These are phyloP conservation scores for Boletus pseudopeckii DNA, from an alignment of 768 basidiomycete species.

Conservation along the genomic window DNA sequence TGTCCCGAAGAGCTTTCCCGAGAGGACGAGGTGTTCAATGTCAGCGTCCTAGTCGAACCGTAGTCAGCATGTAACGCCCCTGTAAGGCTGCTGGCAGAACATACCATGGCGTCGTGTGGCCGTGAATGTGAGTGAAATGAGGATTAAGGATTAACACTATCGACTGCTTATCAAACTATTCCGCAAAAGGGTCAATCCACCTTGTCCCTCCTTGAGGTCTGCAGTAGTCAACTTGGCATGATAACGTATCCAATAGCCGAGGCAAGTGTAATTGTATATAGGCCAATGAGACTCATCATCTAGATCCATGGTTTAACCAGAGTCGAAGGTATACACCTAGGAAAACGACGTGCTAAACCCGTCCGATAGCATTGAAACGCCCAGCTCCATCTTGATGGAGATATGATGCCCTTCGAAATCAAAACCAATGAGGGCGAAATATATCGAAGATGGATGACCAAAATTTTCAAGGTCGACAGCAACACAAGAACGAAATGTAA, in stretches of 20 bases:
- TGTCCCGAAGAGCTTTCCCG: constrained; percentile 69
- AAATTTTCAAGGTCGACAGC: not conserved
- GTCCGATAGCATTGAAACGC: constrained; percentile 8
- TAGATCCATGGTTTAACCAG: not conserved
- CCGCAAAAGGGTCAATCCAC: not conserved
- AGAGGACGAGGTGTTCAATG: constrained; percentile 71
- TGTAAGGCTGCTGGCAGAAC: not conserved
- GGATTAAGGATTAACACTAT: not conserved
- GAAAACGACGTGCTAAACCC: constrained; percentile 1
- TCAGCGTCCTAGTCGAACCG: constrained; percentile 35
- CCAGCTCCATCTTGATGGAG: constrained; percentile 22
- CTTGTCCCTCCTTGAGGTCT: not conserved
- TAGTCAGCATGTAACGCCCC: not conserved
- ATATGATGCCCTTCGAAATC: constrained; percentile 6
- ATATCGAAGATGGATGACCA: constrained; percentile 6
- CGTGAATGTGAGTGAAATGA: not conserved
- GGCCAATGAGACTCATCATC: not conserved
- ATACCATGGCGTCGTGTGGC: constrained; percentile 14
- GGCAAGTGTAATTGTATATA: not conserved
- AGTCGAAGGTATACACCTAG: constrained; percentile 1
- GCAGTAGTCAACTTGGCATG: not conserved
- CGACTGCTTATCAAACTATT: constrained; percentile 17
- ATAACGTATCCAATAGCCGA: not conserved
- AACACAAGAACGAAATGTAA: not conserved
- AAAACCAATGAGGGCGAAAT: constrained; percentile 1